Base-by-base conservation (phyloP, 495 filamentous ascomycete species). In the Aspergillus biplanus region DNA sequence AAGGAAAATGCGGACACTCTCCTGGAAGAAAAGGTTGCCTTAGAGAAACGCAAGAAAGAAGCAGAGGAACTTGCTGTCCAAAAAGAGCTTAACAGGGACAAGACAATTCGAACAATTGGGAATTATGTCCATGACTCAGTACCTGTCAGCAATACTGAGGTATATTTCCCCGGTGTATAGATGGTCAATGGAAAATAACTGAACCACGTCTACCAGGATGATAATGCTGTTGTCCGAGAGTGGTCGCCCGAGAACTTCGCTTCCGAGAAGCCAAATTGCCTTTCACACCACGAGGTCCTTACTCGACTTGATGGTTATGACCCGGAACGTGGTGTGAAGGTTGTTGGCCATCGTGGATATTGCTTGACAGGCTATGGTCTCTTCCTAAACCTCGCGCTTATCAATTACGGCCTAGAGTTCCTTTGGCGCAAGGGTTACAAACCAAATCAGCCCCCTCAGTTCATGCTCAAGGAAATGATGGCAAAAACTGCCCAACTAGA, bases 401-500 rank as follows among this genome's bases (percentile, higher is more conserved):
- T 97, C 69, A 97, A 96, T 75, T 99, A 97, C 70, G 95, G 93
- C 33, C 78, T 97, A 56, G 90, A 96, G 72, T 97, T 96, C 73
- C 85, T 98, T 16, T 84, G 84, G 73, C 75, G 77, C 73, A 80
- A 87, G 78, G 83, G 90, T 13, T 98, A 96, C 77, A 92, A 82
- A n/a, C 87, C 92, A 3, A 89, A 95, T 58, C 92, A 96, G 71
- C 92, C 94, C 11, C 95, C 95, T 3, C 92, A 93, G 66, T 97
- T 99, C 80, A 98, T 98, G 95, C 84, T 94, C 56, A 89, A 88
- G 77, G 91, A 96, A 44, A 88, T 91, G 74, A 98, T 98, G 96
- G 95, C 92, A n/a, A 97, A 97, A 81, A 99, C 95, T 1, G 95
- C 95, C 4, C 96, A 99, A 78, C 86, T 99, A 16, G 92, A 94